phyloP scores from a whole-genome alignment of 208 protist genomes.

The Crithidia mellificae region DNA sequence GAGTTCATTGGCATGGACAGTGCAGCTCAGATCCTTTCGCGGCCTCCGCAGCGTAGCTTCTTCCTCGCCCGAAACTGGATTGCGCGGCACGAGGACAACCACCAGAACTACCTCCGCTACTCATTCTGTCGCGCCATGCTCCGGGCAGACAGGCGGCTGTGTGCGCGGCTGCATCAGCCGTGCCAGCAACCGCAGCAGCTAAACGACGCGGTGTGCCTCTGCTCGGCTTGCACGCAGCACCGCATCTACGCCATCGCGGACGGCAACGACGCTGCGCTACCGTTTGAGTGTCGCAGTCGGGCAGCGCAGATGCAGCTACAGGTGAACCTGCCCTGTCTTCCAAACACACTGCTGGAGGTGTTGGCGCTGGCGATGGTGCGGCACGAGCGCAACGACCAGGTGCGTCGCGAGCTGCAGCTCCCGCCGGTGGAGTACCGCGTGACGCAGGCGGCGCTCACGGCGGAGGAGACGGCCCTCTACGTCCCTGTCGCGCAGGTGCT shows the following conservation, averaged over 20 bases:
- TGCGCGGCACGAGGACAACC: background rate
- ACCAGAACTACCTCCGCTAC: background rate
- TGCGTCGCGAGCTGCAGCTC: constrained; percentile 39
- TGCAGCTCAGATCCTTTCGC: constrained; percentile 11
- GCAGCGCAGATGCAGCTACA: background rate
- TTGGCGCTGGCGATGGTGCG: constrained; percentile 44
- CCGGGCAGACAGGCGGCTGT: background rate
- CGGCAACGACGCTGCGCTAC: background rate
- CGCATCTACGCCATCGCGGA: constrained; percentile 6
- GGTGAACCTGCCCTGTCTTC: constrained; percentile 8
- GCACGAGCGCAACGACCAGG: constrained; percentile 41
- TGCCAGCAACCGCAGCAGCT: background rate
- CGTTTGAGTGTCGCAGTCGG: constrained; percentile 1
- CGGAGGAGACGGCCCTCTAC: constrained; percentile 44
- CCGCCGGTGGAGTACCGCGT: constrained; percentile 21
- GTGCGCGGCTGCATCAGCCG: background rate
- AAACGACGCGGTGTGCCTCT: constrained; percentile 10
- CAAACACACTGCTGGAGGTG: constrained; percentile 21
- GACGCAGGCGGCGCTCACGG: constrained; percentile 17
- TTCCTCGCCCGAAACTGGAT: constrained; percentile 1
- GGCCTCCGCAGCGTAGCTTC: background rate
- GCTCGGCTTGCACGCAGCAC: constrained; percentile 12
- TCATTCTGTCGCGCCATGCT: background rate
- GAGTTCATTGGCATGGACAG: constrained; percentile 31
- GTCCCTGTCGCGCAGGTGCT: constrained; percentile 34